Evolutionary conservation across 2,329 filamentous ascomycete species (phyloP).

Genomic region (Gaeumannomyces sp.): DNA sequence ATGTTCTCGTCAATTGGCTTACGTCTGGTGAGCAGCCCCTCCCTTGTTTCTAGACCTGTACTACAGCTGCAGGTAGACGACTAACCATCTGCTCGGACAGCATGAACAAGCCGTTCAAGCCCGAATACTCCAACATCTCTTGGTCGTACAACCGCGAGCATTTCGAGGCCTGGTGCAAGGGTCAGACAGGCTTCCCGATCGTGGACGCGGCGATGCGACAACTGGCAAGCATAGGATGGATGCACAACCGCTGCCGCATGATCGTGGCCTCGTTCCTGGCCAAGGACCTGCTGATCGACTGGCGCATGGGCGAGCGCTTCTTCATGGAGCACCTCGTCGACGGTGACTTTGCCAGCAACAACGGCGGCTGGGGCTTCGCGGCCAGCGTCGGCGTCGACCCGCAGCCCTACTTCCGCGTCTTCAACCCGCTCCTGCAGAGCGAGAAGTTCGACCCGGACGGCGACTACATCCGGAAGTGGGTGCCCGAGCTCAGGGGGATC

Average conservation of each 20-base stretch:
- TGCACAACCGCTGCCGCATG: conserved; percentile 86
- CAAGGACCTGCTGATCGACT: conserved; percentile 77
- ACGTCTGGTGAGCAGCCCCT: conserved; percentile 60
- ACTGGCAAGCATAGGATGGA: conserved; percentile 60
- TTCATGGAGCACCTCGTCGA: conserved; percentile 80
- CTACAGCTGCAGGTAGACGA: no score
- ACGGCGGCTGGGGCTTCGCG: conserved; percentile 52
- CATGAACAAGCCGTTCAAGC: conserved; percentile 65
- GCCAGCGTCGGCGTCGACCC: conserved; percentile 31
- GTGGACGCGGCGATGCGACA: conserved; percentile 86
- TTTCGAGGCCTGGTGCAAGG: conserved; percentile 69
- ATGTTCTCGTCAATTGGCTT: conserved; percentile 79
- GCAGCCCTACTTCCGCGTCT: conserved; percentile 77
- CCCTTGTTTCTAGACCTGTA: neutral
- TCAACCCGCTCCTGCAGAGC: conserved; percentile 78
- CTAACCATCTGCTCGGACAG: conserved; percentile 16
- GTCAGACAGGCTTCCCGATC: conserved; percentile 73
- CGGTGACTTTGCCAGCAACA: conserved; percentile 75
- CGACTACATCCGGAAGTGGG: conserved; percentile 75
- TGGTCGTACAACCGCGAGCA: conserved; percentile 71
- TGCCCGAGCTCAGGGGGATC: conserved; percentile 64
- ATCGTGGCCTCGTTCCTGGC: conserved; percentile 73
- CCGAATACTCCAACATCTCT: conserved; percentile 72
- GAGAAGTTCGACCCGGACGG: conserved; percentile 79
- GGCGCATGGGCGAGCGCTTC: conserved; percentile 73